Evolutionary conservation across 768 basidiomycete genomes (phyloP), one percentile per base, ranked within the genome.

Genomic region (Lactarius indigo): DNA sequence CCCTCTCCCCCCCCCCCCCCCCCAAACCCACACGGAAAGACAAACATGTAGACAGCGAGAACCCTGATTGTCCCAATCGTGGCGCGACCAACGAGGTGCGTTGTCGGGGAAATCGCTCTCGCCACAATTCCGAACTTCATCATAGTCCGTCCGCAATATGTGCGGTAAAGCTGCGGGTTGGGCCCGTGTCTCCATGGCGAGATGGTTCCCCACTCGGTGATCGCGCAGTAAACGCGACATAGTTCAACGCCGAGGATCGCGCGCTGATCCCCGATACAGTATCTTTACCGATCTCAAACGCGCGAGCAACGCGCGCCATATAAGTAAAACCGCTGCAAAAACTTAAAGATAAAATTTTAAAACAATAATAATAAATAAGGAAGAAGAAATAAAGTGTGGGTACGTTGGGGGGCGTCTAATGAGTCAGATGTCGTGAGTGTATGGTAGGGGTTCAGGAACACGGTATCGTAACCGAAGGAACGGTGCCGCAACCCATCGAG

Each of bases 101-200:
- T 33, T 30, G 37, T 58, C 57, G 56, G 56, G 30, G 61, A 66
- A 62, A 64, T 56, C 20, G 30, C 58, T 23, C 41, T 13, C 58
- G 20, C 59, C 42, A 39, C 31, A 64, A 28, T n/a, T 64, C 52
- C 62, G 54, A 68, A 42, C 47, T 30, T 17, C 42, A 52, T 59
- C 57, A 17, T 33, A 60, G n/a, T 8, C 56, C 57, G n/a, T 8
- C 56, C 57, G 61, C 31, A 33, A 52, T 33, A 58, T 59, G 63
- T 59, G 57, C 58, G 66, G 66, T 15, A 59, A 55, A 60, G 41
- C 62, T 56, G 66, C 63, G 66, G 66, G 26, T 28, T 28, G 57
- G 57, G 58, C 33, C 63, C 63, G 58, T 59, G 62, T 68, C 60
- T 64, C 66, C 62, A 68, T 68, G 66, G 54, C 63, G 63, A 68